A percentile compares a stretch with the other conserved stretches of the same genome.
Conservation (phyloP, 176 grass and related monocot species). For the Carex littledalei region DNA sequence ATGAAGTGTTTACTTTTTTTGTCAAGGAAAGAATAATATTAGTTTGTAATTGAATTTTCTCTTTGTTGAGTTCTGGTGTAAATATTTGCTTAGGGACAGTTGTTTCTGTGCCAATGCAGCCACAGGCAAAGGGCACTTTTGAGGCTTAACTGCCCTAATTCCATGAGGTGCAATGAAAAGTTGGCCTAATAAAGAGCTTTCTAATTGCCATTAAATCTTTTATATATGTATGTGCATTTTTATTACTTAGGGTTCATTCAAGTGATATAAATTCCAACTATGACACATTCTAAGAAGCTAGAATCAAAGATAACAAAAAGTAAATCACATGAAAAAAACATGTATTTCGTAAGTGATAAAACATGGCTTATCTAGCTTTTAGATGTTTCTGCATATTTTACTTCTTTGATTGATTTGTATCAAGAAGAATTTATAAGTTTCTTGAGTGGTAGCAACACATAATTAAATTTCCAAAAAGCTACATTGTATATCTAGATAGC, state of each 20-base stretch:
- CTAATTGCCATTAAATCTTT: not conserved
- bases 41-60: slow-evolving; percentile 11
- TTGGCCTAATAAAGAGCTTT: not conserved
- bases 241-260: not conserved
- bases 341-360: not conserved
- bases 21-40: not conserved
- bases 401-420: not conserved
- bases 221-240: not conserved
- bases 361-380: not conserved
- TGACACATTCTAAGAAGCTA: not conserved
- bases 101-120: not conserved
- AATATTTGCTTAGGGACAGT: not conserved
- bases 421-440: not conserved
- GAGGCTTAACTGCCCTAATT: not conserved
- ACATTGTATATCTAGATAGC: not conserved
- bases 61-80: not conserved
- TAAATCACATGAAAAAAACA: not conserved
- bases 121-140: not conserved
- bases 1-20: not conserved
- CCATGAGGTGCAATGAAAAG: not conserved
- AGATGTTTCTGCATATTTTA: not conserved
- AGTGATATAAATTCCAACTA: not conserved
- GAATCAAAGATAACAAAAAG: not conserved
- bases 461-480: not conserved
- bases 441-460: not conserved